These are phyloP conservation scores for Lactarius sp. DNA, from an alignment of 768 basidiomycete genomes.

Conservation along the genomic window DNA sequence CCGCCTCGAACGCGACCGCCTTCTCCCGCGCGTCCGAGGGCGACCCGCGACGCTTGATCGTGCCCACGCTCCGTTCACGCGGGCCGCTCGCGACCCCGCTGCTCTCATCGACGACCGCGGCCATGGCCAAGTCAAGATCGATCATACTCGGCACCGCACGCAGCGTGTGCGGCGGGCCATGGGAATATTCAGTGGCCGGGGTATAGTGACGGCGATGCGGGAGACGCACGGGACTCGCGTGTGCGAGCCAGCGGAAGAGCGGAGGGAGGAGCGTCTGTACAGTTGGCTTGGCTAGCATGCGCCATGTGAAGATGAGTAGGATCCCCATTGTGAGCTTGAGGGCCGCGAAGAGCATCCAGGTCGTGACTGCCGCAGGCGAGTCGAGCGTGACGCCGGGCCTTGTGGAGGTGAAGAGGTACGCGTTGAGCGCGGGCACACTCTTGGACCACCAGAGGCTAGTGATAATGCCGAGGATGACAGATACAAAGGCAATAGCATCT, in stretches of 20 bases:
- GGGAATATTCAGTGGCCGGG: constrained; percentile 83
- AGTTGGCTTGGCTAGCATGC: constrained; percentile 74
- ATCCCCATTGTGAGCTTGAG: constrained; percentile 56
- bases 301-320: constrained; percentile 78
- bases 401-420: constrained; percentile 30
- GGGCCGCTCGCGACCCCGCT: constrained; percentile 32
- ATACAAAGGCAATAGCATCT: too few relatives aligned
- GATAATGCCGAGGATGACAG: too few relatives aligned
- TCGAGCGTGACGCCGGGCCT: constrained; percentile 59
- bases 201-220: constrained; percentile 87
- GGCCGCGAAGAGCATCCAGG: constrained; percentile 37
- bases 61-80: constrained; percentile 41
- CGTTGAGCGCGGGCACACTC: constrained; percentile 37
- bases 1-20: constrained; percentile 16
- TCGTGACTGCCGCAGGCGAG: constrained; percentile 31
- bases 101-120: constrained; percentile 28
- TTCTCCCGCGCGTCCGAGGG: constrained; percentile 13
- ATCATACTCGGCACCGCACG: constrained; percentile 82
- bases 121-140: constrained; percentile 46
- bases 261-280: constrained; percentile 77
- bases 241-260: constrained; percentile 69
- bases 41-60: constrained; percentile 22
- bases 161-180: constrained; percentile 57
- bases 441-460: constrained; percentile 62
- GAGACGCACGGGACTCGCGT: constrained; percentile 49